phyloP scores from a whole-genome alignment of 495 filamentous ascomycete species.

The Jackrogersella minutella region DNA sequence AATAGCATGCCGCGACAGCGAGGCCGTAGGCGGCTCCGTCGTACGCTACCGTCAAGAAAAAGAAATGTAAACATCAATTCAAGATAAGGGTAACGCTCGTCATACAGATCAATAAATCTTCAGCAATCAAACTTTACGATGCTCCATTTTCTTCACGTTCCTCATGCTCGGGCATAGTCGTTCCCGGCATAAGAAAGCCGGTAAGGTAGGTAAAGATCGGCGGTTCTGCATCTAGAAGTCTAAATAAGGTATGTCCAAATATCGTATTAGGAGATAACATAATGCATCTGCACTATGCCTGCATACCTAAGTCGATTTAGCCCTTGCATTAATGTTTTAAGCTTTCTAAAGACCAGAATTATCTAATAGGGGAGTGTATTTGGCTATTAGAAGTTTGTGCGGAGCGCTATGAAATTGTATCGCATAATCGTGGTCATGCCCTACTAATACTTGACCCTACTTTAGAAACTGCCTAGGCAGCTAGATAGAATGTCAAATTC shows the following conservation, averaged over 20 bases:
- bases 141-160: not conserved
- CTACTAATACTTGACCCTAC: not conserved
- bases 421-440: too few species aligned
- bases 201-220: not conserved
- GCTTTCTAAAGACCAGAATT: not conserved
- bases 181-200: not conserved
- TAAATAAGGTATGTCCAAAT: not conserved
- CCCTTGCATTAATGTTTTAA: not conserved
- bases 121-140: not conserved
- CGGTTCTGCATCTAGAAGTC: not conserved
- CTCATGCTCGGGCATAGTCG: not conserved
- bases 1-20: conserved; percentile 22
- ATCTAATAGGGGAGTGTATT: not conserved
- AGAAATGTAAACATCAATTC: conserved; percentile 9
- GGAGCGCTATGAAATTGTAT: too few species aligned
- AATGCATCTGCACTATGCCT: not conserved
- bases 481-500: not conserved
- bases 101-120: too few species aligned
- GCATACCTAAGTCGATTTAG: too few species aligned
- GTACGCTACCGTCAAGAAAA: conserved; percentile 16
- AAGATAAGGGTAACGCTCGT: not conserved
- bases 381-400: too few species aligned
- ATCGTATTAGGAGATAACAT: not conserved
- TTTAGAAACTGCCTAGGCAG: not conserved
- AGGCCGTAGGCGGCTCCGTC: conserved; percentile 3